Evolutionary conservation across 164 flowering plant species (phyloP), one percentile per base, ranked within the genome.

Genomic region (Vitis rupestris): DNA sequence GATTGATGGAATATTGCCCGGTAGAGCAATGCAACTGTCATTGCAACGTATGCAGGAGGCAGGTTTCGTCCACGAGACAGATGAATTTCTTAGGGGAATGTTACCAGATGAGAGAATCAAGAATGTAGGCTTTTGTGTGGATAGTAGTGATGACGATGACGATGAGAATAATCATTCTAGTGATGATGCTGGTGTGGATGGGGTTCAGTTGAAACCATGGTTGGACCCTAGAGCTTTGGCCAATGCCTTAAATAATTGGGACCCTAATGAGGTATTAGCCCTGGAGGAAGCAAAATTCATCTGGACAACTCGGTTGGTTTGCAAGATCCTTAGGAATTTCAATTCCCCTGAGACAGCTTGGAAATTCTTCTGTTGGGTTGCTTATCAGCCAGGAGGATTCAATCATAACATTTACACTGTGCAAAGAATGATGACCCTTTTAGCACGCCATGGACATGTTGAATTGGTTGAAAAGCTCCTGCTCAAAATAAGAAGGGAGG

Each of bases 291-390:
- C 93, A 17, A 83, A 81, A 13, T 78, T 95, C 30, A 86, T 91
- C 13, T 95, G 98, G 99, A 93, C 98, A 0, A 83, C 80, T 47
- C 78, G 94, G 63, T 81, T 95, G 74, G 97, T 90, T 19, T 88
- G 96, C 80, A 95, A 93, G 83, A 69, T 91, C 44, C 83, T 95
- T 66, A 80, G 97, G 72, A 85, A 73, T 69, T 87, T 93, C 72
- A 91, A 78, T 69, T 82, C 87, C 44, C 79, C 90, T 9, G 87
- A 86, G 68, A 81, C 96, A 27, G 98, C 97, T 27, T 91, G 98
- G 97, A 76, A 88, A 47, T 95, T 95, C 78, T 95, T 93, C 79
- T 79, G 85, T 74, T 95, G 99, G 99, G 97, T 93, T 68, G 86
- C 94, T 77, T 66, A 58, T 75, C 99, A 90, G 72, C 97, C 94